A percentile compares a stretch with the other conserved stretches of the same genome.
Evolutionary conservation across 768 basidiomycete genomes (phyloP).

Genomic region (Holtermannia corniformis): DNA sequence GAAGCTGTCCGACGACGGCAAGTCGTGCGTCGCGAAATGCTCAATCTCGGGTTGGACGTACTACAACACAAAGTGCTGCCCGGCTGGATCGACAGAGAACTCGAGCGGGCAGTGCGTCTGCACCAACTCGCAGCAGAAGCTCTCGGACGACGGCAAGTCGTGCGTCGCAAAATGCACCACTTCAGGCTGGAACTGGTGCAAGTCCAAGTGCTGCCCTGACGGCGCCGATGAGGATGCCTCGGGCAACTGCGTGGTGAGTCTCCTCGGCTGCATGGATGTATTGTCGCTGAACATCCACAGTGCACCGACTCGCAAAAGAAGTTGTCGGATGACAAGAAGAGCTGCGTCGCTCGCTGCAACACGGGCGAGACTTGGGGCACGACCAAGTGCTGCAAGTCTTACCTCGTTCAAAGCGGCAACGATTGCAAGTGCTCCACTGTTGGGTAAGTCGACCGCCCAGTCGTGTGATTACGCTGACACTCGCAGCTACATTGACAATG

Average conservation of each 20-base stretch:
- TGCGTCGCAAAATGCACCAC: conserved; percentile 11
- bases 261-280: too few species aligned
- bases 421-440: neutral
- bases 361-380: conserved; percentile 3
- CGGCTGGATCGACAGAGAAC: neutral
- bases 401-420: neutral
- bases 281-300: too few species aligned
- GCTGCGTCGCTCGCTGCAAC: neutral
- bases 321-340: too few species aligned
- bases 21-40: conserved; percentile 6
- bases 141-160: neutral
- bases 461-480: too few species aligned
- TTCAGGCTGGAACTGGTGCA: neutral
- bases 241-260: conserved; percentile 1
- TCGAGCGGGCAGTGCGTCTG: conserved; percentile 12
- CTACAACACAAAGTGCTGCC: conserved; percentile 7
- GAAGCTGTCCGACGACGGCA: neutral
- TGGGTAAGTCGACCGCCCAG: neutral
- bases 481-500: too few species aligned
- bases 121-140: conserved; percentile 3
- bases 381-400: conserved; percentile 5
- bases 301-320: too few species aligned
- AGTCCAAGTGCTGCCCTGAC: conserved; percentile 14
- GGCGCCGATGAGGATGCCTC: conserved; percentile 9
- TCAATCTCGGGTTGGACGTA: conserved; percentile 1